Evolutionary conservation across 768 basidiomycete genomes (phyloP).

Genomic region (Boletus vermiculosoides): DNA sequence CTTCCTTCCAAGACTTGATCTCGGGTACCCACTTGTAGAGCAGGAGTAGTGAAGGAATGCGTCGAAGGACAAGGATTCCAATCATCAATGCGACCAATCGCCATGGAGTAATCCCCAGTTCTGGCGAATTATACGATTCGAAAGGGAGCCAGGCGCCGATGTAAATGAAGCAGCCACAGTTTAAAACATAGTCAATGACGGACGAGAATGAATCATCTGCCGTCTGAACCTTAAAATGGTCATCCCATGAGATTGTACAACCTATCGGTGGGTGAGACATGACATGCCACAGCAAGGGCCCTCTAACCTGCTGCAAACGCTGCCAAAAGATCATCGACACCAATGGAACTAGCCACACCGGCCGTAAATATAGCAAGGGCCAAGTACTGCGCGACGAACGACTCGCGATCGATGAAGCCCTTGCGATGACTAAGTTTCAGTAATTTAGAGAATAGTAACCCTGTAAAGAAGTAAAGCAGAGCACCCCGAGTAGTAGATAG

Average conservation of each 20-base stretch:
- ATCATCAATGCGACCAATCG: constrained; percentile 66
- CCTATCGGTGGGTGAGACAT: constrained; percentile 45
- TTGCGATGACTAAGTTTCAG: constrained; percentile 67
- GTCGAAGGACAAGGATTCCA: constrained; percentile 67
- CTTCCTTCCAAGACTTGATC: constrained; percentile 80
- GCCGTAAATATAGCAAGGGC: constrained; percentile 70
- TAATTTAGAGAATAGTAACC: constrained; percentile 63
- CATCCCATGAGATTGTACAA: constrained; percentile 90
- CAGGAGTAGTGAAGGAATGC: constrained; percentile 75
- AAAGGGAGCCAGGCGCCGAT: constrained; percentile 88
- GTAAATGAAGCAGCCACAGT: constrained; percentile 79
- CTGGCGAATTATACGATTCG: constrained; percentile 49
- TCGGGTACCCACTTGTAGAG: constrained; percentile 88
- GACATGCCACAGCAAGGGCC: neutral
- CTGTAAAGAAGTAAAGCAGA: constrained; percentile 34
- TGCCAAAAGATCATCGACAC: constrained; percentile 86
- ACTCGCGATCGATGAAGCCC: constrained; percentile 75
- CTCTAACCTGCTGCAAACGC: constrained; percentile 75
- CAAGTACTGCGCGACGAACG: constrained; percentile 83
- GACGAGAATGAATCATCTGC: constrained; percentile 88
- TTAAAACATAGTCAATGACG: constrained; percentile 85
- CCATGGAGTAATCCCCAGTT: constrained; percentile 67
- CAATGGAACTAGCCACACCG: constrained; percentile 78
- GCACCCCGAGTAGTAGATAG: neutral
- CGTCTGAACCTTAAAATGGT: constrained; percentile 72